These are phyloP conservation scores for Arthroderma sp. DNA, from an alignment of 2,329 filamentous ascomycete species.

Conservation along the genomic window DNA sequence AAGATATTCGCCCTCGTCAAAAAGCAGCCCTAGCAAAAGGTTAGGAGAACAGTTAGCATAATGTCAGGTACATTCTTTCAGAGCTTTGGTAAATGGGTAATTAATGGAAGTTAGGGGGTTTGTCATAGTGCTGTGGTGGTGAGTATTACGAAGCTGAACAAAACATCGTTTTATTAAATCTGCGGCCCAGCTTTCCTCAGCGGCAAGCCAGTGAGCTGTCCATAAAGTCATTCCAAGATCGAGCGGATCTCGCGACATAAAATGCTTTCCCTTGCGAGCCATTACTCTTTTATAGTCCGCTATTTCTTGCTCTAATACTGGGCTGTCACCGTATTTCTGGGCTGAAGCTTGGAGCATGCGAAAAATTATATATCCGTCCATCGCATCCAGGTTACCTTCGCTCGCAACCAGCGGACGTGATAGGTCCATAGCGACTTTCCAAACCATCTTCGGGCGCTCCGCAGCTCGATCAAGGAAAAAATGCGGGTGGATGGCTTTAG, in stretches of 20 bases:
- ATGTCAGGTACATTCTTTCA: background rate
- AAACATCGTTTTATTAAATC: slow-evolving; percentile 25
- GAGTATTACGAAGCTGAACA: slow-evolving; percentile 23
- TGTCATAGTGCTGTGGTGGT: slow-evolving; percentile 2
- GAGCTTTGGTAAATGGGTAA: background rate
- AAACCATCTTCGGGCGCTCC: slow-evolving; percentile 35
- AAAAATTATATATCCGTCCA: slow-evolving; percentile 42
- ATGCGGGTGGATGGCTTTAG: slow-evolving; percentile 38
- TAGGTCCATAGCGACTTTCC: slow-evolving; percentile 44
- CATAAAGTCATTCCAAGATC: slow-evolving; percentile 49
- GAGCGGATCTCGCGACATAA: slow-evolving; percentile 38
- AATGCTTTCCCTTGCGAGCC: slow-evolving; percentile 30
- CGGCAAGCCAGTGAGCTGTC: slow-evolving; percentile 39
- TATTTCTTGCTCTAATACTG: slow-evolving; percentile 37
- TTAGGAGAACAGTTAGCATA: slow-evolving; percentile 1
- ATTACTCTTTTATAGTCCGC: slow-evolving; percentile 40
- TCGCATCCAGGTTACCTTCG: slow-evolving; percentile 45
- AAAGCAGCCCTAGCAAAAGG: slow-evolving; percentile 21
- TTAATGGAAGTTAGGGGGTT: background rate
- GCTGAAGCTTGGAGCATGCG: slow-evolving; percentile 35
- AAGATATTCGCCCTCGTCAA: slow-evolving; percentile 24
- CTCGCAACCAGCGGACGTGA: slow-evolving; percentile 34
- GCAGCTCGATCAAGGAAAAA: slow-evolving; percentile 35
- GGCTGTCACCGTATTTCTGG: slow-evolving; percentile 16
- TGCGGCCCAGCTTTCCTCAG: slow-evolving; percentile 37